Conservation (phyloP, 2,329 filamentous ascomycete genomes). For the Arthroderma sp. region DNA sequence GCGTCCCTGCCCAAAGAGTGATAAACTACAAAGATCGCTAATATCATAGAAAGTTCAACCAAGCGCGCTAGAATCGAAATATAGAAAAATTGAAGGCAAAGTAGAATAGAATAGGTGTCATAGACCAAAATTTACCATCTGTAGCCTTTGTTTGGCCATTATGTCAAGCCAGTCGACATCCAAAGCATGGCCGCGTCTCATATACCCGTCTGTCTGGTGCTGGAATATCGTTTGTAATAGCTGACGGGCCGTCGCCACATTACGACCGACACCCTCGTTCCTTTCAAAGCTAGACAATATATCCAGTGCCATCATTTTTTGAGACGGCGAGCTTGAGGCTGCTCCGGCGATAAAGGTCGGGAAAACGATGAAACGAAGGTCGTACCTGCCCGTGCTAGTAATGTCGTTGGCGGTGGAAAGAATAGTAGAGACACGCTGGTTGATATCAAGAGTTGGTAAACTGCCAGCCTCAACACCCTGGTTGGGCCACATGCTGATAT, state of each 20-base stretch:
- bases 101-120: slow-evolving; percentile 13
- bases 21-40: neutral
- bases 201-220: slow-evolving; percentile 34
- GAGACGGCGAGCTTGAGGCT: slow-evolving; percentile 28
- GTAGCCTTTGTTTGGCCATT: slow-evolving; percentile 35
- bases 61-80: neutral
- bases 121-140: slow-evolving; percentile 42
- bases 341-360: slow-evolving; percentile 45
- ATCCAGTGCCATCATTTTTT: slow-evolving; percentile 39
- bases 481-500: slow-evolving; percentile 42
- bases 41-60: neutral
- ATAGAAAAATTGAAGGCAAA: neutral
- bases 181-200: slow-evolving; percentile 30
- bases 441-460: slow-evolving; percentile 32
- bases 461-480: slow-evolving; percentile 34
- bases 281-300: slow-evolving; percentile 38
- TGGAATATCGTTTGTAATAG: slow-evolving; percentile 40
- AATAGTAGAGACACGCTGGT: slow-evolving; percentile 35
- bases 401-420: slow-evolving; percentile 34
- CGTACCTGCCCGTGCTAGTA: slow-evolving; percentile 27
- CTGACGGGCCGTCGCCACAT: slow-evolving; percentile 35
- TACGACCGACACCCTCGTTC: slow-evolving; percentile 38
- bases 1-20: neutral
- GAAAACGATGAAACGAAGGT: slow-evolving; percentile 40
- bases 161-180: slow-evolving; percentile 42